A percentile compares a stretch with the other conserved stretches of the same genome.
Evolutionary conservation across 148 eudicot genomes (phyloP).

Genomic region (Vaccinium myrtillus): DNA sequence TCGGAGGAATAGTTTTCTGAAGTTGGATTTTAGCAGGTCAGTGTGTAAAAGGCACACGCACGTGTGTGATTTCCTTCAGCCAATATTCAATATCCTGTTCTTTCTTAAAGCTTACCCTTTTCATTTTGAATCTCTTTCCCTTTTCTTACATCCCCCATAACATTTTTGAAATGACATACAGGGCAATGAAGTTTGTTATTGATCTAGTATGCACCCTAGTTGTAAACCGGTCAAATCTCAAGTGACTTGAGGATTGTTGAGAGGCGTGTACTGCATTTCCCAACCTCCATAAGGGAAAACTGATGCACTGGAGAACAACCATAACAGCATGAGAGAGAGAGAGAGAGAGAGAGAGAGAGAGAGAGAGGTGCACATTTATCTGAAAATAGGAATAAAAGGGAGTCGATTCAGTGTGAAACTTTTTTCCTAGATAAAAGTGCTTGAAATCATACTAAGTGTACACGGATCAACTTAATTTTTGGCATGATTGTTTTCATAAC

Average conservation of each 20-base stretch:
- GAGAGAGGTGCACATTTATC: too few species aligned
- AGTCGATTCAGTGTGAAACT: too few species aligned
- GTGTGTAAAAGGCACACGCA: not conserved
- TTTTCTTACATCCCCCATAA: not conserved
- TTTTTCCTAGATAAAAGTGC: too few species aligned
- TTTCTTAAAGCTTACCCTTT: not conserved
- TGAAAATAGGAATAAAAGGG: too few species aligned
- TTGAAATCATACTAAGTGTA: too few species aligned
- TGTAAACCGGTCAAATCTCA: not conserved
- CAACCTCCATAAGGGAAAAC: slow-evolving; percentile 8
- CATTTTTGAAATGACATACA: too few species aligned
- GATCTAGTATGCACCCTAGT: not conserved
- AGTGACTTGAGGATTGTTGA: not conserved
- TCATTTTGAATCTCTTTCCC: not conserved
- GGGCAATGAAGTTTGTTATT: not conserved
- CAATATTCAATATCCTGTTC: not conserved
- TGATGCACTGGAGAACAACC: not conserved
- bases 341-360: too few species aligned
- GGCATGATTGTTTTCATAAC: too few species aligned
- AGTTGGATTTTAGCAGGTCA: not conserved
- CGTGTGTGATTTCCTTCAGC: not conserved
- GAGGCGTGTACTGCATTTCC: slow-evolving; percentile 6
- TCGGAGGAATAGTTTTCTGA: not conserved
- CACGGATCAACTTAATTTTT: too few species aligned
- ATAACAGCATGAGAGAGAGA: not conserved